A percentile compares a stretch with the other conserved stretches of the same genome.
phyloP scores from a whole-genome alignment of 768 basidiomycete genomes.

The Rhodotorula babjevae region DNA sequence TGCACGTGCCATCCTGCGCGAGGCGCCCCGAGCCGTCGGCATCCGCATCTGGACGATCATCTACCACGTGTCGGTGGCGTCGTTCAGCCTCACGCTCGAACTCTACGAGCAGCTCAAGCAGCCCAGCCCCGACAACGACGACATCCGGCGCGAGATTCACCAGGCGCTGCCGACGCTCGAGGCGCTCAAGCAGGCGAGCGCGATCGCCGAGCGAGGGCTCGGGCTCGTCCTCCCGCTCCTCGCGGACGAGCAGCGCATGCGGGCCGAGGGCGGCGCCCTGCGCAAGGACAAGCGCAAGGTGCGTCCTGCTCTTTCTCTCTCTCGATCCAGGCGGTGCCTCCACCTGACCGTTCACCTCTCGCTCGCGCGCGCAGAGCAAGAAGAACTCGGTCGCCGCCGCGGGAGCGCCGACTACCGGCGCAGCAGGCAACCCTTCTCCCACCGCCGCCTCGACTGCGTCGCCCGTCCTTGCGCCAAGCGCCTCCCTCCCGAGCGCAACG shows the following conservation, averaged over 20 bases:
- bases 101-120: conserved; percentile 33
- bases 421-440: neutral
- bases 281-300: conserved; percentile 24
- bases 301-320: neutral
- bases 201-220: conserved; percentile 31
- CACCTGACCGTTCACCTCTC: no score
- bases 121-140: conserved; percentile 14
- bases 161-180: conserved; percentile 29
- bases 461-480: neutral
- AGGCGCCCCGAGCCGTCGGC: conserved; percentile 1
- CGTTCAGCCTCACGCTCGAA: conserved; percentile 34
- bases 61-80: conserved; percentile 34
- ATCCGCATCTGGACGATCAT: conserved; percentile 26
- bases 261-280: conserved; percentile 2
- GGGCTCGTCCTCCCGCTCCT: conserved; percentile 30
- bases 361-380: conserved; percentile 4
- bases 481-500: neutral
- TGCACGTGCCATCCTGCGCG: conserved; percentile 34
- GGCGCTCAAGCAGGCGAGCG: conserved; percentile 13
- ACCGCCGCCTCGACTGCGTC: neutral
- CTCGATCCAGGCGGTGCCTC: neutral
- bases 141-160: conserved; percentile 25
- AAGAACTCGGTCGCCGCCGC: neutral
- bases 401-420: neutral
- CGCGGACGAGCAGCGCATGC: conserved; percentile 32